These are phyloP conservation scores for Cystofilobasidium bisporidii DNA, from an alignment of 768 basidiomycete genomes.

Conservation along the genomic window DNA sequence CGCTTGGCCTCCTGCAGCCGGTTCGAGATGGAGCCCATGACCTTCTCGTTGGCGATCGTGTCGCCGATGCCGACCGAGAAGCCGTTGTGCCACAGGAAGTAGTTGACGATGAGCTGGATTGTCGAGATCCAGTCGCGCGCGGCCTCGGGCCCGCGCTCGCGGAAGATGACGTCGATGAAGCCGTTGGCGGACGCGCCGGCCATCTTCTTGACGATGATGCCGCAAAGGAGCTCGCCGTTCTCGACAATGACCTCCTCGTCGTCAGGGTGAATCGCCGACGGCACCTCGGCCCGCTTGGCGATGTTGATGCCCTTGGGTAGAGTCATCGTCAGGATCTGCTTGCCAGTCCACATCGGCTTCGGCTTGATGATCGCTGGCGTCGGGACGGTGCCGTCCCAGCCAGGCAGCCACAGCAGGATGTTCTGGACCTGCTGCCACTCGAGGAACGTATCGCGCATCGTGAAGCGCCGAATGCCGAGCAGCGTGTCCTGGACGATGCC, in stretches of 20 bases:
- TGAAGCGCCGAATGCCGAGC: constrained; percentile 94
- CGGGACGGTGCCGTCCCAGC: constrained; percentile 90
- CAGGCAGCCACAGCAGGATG: constrained; percentile 93
- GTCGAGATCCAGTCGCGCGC: constrained; percentile 85
- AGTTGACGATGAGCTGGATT: constrained; percentile 90
- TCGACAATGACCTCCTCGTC: constrained; percentile 95
- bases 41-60: constrained; percentile 82
- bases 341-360: constrained; percentile 94
- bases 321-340: constrained; percentile 83
- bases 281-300: constrained; percentile 48
- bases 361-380: constrained; percentile 92
- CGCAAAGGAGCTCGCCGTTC: constrained; percentile 89
- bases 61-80: constrained; percentile 99
- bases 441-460: constrained; percentile 84
- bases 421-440: constrained; percentile 96
- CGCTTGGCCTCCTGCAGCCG: constrained; percentile 72
- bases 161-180: constrained; percentile 90
- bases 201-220: constrained; percentile 97
- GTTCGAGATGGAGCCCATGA: constrained; percentile 76
- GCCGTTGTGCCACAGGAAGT: constrained; percentile 96
- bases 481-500: constrained; percentile 98
- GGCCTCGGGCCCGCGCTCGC: constrained; percentile 90
- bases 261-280: constrained; percentile 68
- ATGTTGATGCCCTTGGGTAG: constrained; percentile 91
- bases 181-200: constrained; percentile 85